Conservation (phyloP, 345 rosid species). For the Toxicodendron radicans region DNA sequence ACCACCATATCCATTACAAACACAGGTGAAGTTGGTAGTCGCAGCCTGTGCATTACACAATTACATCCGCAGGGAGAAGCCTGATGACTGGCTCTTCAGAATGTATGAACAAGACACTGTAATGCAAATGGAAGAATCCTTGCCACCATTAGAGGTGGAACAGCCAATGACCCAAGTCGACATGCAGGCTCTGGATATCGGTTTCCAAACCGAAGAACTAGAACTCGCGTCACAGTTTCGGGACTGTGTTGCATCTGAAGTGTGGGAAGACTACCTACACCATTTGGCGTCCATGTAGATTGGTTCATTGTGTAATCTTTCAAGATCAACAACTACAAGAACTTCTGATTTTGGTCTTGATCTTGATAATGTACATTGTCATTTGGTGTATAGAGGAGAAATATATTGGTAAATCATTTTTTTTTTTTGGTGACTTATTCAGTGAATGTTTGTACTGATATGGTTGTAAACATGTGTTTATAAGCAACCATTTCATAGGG, state of each 20-base stretch:
- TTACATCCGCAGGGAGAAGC: slow-evolving; percentile 69
- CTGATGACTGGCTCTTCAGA: slow-evolving; percentile 65
- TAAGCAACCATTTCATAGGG: background rate
- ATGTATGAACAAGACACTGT: slow-evolving; percentile 44
- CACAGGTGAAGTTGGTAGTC: slow-evolving; percentile 83
- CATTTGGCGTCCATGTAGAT: slow-evolving; percentile 48
- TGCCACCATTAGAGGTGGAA: slow-evolving; percentile 39
- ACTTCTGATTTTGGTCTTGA: slow-evolving; percentile 20
- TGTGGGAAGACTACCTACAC: slow-evolving; percentile 66
- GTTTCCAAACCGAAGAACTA: slow-evolving; percentile 42
- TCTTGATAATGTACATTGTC: slow-evolving; percentile 30
- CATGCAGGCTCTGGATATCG: slow-evolving; percentile 34
- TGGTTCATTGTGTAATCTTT: slow-evolving; percentile 18
- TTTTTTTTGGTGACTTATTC: no score
- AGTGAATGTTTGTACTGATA: background rate
- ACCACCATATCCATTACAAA: slow-evolving; percentile 88
- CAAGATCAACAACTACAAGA: slow-evolving; percentile 17
- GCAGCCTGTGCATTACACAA: slow-evolving; percentile 86
- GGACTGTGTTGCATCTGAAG: slow-evolving; percentile 60
- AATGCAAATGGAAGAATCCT: slow-evolving; percentile 39
- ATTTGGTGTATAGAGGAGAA: slow-evolving; percentile 28
- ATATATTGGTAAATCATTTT: slow-evolving; percentile 11
- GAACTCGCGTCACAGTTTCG: slow-evolving; percentile 52
- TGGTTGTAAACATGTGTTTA: background rate
- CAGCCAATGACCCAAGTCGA: slow-evolving; percentile 36